A percentile compares a stretch with the other conserved stretches of the same genome.
These are phyloP conservation scores for Xylaria scruposa DNA, from an alignment of 495 filamentous ascomycete species.

Conservation along the genomic window DNA sequence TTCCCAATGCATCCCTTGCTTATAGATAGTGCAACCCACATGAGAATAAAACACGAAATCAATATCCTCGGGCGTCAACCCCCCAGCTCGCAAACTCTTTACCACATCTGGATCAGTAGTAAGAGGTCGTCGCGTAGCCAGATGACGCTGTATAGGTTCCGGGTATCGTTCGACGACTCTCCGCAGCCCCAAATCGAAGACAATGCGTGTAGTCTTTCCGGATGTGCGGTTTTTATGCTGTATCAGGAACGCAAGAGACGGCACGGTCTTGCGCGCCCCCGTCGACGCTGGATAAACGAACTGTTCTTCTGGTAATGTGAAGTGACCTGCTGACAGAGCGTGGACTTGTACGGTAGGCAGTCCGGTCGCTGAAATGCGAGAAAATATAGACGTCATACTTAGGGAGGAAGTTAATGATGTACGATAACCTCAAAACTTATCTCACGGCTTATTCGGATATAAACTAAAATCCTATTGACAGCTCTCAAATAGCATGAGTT, in stretches of 20 bases:
- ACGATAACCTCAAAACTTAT: not conserved
- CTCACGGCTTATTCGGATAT: not conserved
- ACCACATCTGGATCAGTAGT: conserved; percentile 44
- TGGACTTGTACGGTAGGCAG: conserved; percentile 51
- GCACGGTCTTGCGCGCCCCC: conserved; percentile 35
- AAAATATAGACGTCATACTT: not conserved
- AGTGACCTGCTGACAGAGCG: conserved; percentile 52
- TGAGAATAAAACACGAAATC: conserved; percentile 50
- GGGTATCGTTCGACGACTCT: conserved; percentile 41
- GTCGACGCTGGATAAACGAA: conserved; percentile 43
- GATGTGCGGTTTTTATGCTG: conserved; percentile 35
- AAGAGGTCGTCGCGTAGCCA: conserved; percentile 45
- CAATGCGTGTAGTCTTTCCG: conserved; percentile 36
- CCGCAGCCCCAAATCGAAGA: conserved; percentile 53
- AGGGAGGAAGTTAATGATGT: not conserved
- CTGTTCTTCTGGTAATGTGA: conserved; percentile 50
- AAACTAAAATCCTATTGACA: not conserved
- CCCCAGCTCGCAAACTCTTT: conserved; percentile 41
- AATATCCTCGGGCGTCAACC: conserved; percentile 45
- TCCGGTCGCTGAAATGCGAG: not conserved
- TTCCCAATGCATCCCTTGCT: not conserved
- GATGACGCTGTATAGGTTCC: conserved; percentile 43
- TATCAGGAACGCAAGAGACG: conserved; percentile 46
- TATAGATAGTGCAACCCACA: conserved; percentile 29
- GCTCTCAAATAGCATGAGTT: not conserved